Base-by-base conservation (phyloP, 768 basidiomycete species). In the Suillus paluster region DNA sequence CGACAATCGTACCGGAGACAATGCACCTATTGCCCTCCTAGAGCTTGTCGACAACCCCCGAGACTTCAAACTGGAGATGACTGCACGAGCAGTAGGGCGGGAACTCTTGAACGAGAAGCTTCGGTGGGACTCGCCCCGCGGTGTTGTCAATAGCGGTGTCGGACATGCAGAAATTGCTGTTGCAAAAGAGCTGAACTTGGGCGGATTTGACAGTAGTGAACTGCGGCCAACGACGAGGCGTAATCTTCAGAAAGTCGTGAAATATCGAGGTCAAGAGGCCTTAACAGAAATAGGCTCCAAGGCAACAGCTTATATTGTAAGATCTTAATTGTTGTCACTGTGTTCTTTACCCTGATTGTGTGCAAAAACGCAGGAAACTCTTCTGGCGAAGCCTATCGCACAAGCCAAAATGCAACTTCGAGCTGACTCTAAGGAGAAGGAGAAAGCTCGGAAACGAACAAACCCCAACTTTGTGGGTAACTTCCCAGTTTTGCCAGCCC, bases 21-120 rank as follows among this genome's bases (percentile, higher is more conserved):
- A 96, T 68, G 97, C 97, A 27, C 94, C 95, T 2, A 83, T 89
- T 68, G 95, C 96, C 4, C 86, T 99, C 64, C 76, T 99, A 48
- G 94, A 97, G 73, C 81, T 99, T n/a, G 96, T 99, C 34, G 97
- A 99, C 80, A 91, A 92, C 69, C 94, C 94, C 17, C 81, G 84
- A 61, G 97, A 99, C 78, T 78, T 98, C 46, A 87, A 89, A 63
- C 91, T 88, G 72, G 94, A 96, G 73, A 86, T 96, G 81, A 90
- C 92, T 17, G 91, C 97, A 25, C 86, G 93, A 58, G 86, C 93
- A 2, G 83, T 96, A 34, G 97, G 95, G 1, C 87, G 92, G 81
- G 96, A 99, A 69, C 68, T 94, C 39, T 70, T 91, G 61, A 83
- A 82, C 52, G 80, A 84, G 64, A 84, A 80, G 63, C 72, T 92